These are phyloP conservation scores for Durusdinium trenchii DNA, from an alignment of 73 alveolate genomes.

Conservation along the genomic window DNA sequence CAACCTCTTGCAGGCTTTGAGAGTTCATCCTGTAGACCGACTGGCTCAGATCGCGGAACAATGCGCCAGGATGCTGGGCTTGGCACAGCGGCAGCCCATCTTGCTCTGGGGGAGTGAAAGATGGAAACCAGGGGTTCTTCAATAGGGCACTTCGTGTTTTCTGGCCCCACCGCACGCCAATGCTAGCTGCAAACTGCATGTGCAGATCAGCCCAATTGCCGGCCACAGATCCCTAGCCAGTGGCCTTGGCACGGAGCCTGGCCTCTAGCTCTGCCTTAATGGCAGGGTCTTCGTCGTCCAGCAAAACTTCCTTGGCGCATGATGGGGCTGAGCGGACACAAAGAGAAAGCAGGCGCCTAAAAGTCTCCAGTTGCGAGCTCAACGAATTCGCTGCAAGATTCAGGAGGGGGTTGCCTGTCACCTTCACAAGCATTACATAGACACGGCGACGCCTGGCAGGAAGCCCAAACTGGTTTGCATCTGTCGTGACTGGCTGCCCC, in stretches of 20 bases:
- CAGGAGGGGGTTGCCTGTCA: constrained; percentile 11
- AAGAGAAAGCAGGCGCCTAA: not conserved
- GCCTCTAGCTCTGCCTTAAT: not conserved
- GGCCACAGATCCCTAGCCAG: not conserved
- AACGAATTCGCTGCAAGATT: not conserved
- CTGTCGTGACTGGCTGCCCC: not conserved
- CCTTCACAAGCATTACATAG: not conserved
- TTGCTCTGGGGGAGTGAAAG: not conserved
- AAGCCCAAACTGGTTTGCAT: not conserved
- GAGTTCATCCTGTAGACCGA: not conserved
- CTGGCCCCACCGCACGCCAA: constrained; percentile 37
- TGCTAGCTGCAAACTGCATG: not conserved
- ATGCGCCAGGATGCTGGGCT: not conserved
- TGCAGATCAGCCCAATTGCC: constrained; percentile 45
- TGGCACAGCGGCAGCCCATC: not conserved
- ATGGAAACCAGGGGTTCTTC: not conserved
- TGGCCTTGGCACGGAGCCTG: not conserved
- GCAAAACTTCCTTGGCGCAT: not conserved
- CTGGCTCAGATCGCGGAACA: constrained; percentile 10
- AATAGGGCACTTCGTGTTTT: no score
- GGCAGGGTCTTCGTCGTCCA: not conserved
- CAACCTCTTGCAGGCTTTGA: not conserved
- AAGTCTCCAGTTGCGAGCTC: not conserved
- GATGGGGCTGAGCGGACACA: not conserved
- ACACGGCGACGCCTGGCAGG: not conserved